Evolutionary conservation across 2,329 filamentous ascomycete species (phyloP).

Genomic region (Coniella vitis): DNA sequence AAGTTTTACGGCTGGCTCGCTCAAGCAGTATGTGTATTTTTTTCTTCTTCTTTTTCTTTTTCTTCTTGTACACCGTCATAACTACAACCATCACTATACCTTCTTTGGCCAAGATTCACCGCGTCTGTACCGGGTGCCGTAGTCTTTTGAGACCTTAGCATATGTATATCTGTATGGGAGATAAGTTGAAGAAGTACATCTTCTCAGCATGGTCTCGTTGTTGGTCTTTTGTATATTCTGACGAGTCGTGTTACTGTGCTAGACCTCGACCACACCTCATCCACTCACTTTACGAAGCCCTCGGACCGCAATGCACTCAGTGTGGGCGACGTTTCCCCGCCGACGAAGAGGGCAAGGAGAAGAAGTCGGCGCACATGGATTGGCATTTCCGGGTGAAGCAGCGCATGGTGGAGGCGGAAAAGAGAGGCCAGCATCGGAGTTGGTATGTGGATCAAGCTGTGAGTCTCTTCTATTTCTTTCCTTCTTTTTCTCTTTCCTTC

Average conservation of each 20-base stretch:
- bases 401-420: slow-evolving; percentile 77
- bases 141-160: background rate
- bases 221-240: background rate
- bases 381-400: slow-evolving; percentile 97
- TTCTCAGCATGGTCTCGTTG: too few species aligned
- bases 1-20: slow-evolving; percentile 57
- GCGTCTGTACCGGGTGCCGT: background rate
- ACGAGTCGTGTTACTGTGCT: background rate
- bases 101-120: too few species aligned
- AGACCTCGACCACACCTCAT: slow-evolving; percentile 72
- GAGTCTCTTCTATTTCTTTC: slow-evolving; percentile 29
- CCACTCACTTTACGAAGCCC: slow-evolving; percentile 67
- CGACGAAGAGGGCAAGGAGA: slow-evolving; percentile 70
- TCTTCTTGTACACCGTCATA: too few species aligned
- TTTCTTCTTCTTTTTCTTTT: too few species aligned
- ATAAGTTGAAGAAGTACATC: background rate
- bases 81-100: too few species aligned
- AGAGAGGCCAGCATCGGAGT: slow-evolving; percentile 80
- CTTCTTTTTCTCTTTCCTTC: background rate
- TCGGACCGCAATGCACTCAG: slow-evolving; percentile 82
- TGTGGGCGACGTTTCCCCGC: slow-evolving; percentile 82
- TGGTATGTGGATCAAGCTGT: slow-evolving; percentile 91
- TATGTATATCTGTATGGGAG: background rate
- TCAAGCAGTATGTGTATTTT: slow-evolving; percentile 59
- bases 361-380: slow-evolving; percentile 89